These are phyloP conservation scores for Lactarius deliciosus DNA, from an alignment of 768 basidiomycete genomes.

Conservation along the genomic window DNA sequence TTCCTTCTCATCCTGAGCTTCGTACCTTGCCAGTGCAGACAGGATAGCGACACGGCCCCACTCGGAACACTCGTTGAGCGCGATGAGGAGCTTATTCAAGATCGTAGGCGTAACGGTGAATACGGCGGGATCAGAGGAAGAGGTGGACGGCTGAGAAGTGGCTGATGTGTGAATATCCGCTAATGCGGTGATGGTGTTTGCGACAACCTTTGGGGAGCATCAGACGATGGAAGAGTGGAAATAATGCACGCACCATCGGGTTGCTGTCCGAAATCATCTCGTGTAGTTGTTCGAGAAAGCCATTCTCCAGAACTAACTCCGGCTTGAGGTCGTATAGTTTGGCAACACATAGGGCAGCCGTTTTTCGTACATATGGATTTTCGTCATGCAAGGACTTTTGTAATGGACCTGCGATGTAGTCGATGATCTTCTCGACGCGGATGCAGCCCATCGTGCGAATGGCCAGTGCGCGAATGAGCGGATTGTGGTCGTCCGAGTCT, in stretches of 20 bases:
- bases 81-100: conserved; percentile 88
- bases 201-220: conserved; percentile 75
- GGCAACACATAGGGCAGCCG: conserved; percentile 94
- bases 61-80: conserved; percentile 96
- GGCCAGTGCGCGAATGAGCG: conserved; percentile 91
- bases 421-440: conserved; percentile 98
- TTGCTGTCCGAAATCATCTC: conserved; percentile 96
- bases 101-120: conserved; percentile 84
- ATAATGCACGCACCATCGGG: conserved; percentile 74
- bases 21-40: conserved; percentile 82
- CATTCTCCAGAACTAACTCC: conserved; percentile 91
- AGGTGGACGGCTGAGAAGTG: conserved; percentile 51
- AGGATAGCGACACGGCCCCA: conserved; percentile 97
- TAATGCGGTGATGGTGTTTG: conserved; percentile 91
- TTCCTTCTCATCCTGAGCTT: conserved; percentile 85
- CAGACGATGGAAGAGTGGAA: neutral
- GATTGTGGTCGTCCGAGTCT: conserved; percentile 96
- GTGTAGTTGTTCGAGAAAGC: conserved; percentile 83
- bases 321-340: conserved; percentile 98
- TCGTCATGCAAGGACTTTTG: conserved; percentile 92
- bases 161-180: conserved; percentile 86
- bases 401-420: conserved; percentile 95
- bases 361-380: conserved; percentile 98
- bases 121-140: conserved; percentile 59
- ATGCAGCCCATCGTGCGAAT: conserved; percentile 98